These are phyloP conservation scores for Astragalus glycyphyllos DNA, from an alignment of 306 rosid genomes.

Conservation along the genomic window DNA sequence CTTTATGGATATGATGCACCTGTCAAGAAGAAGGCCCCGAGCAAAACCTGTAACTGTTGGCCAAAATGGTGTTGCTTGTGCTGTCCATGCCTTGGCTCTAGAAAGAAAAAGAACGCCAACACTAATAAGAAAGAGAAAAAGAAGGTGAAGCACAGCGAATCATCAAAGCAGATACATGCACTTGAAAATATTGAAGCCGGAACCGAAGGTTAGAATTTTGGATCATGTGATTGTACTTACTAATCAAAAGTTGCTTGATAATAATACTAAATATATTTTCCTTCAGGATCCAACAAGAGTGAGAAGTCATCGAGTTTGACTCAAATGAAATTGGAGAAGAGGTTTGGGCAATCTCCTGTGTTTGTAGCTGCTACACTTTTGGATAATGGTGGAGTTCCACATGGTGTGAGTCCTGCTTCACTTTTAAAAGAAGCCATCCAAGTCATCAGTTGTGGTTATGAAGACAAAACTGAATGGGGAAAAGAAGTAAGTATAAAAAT, in stretches of 20 bases:
- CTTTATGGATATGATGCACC: conserved; percentile 96
- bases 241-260: conserved; percentile 6
- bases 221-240: conserved; percentile 19
- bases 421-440: conserved; percentile 92
- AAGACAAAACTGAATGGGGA: conserved; percentile 98
- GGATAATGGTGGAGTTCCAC: conserved; percentile 86
- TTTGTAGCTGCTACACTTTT: conserved; percentile 74
- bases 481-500: conserved; percentile 73
- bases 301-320: conserved; percentile 56
- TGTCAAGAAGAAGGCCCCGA: conserved; percentile 75
- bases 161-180: conserved; percentile 96
- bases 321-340: conserved; percentile 84
- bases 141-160: conserved; percentile 82
- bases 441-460: conserved; percentile 97
- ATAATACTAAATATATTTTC: conserved; percentile 29
- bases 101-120: conserved; percentile 71
- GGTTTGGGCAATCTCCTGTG: conserved; percentile 93
- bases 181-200: conserved; percentile 92
- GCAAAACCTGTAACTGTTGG: conserved; percentile 96
- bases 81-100: conserved; percentile 58
- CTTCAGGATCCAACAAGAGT: conserved; percentile 59
- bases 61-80: conserved; percentile 86
- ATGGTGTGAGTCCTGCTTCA: conserved; percentile 72
- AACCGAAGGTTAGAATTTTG: conserved; percentile 61
- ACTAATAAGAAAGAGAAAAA: conserved; percentile 77